These are phyloP conservation scores for Heliamphora pulchella DNA, from an alignment of 179 eudicot species.

Conservation along the genomic window DNA sequence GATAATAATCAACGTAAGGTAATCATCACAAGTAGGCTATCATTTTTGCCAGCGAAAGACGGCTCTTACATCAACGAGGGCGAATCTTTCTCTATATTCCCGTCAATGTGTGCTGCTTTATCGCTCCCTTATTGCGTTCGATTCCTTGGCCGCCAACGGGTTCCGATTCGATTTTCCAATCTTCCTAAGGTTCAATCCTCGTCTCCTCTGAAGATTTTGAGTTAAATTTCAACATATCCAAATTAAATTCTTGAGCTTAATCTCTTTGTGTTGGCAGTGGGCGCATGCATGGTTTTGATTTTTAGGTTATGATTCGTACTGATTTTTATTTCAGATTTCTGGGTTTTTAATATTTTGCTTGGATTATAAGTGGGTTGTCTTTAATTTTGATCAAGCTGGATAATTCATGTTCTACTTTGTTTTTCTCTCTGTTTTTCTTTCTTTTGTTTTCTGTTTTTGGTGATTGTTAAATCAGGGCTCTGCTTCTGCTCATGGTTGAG, in stretches of 20 bases:
- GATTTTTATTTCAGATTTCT: not conserved
- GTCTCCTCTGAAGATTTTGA: not conserved
- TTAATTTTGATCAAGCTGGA: not conserved
- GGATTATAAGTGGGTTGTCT: not conserved
- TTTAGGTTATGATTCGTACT: too few species aligned
- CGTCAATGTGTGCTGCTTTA: not conserved
- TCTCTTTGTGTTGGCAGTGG: not conserved
- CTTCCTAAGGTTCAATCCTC: not conserved
- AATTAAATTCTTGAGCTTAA: not conserved
- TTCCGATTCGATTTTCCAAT: too few species aligned
- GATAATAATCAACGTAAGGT: not conserved
- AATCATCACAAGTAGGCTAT: not conserved
- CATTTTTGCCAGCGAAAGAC: not conserved
- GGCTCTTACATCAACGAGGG: not conserved
- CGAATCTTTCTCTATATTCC: not conserved
- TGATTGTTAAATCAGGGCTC: not conserved
- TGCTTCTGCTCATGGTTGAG: not conserved
- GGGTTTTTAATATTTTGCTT: not conserved
- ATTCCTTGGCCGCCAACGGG: conserved; percentile 10
- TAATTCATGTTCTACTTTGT: not conserved
- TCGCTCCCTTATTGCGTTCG: too few species aligned
- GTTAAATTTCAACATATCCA: not conserved
- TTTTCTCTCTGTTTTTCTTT: not conserved
- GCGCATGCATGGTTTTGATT: too few species aligned
- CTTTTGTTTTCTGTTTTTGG: not conserved